Base-by-base conservation (phyloP, 2,329 filamentous ascomycete genomes). In the Botrytis tulipae region DNA sequence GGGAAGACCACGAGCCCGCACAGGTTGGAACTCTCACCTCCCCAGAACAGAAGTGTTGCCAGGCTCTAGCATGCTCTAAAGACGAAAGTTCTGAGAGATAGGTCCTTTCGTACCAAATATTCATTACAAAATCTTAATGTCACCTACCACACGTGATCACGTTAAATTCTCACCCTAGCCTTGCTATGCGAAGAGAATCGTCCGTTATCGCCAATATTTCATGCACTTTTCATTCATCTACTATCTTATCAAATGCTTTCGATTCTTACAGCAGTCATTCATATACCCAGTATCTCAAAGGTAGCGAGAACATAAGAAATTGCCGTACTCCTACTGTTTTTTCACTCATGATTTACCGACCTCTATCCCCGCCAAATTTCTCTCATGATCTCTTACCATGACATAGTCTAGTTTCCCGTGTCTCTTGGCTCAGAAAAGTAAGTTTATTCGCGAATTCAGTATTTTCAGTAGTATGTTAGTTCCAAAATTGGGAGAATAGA, bases 1-100 rank as follows among this genome's bases (percentile, higher is more conserved):
- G 1, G 4, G 1, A 2, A 29, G n/a, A 54, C 0, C 14, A 6
- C 51, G n/a, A 54, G 0, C 14, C 6, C 51, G 3, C n/a, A 29
- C 51, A 29, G 0, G 12, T 29, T 54, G 51, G 6, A 18, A 4
- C 16, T 51, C 22, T 4, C 25, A 37, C 7, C 8, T 37, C 35
- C 35, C 35, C 8, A 37, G 35, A 37, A 37, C 35, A 37, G 35
- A 37, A 9, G 35, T 37, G 3, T 9, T 37, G 35, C 35, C 35
- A 37, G 35, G 35, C 6, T 37, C 35, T 37, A 37, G 44, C 44
- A 46, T 46, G 44, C 44, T 46, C 44, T 18, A 3, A 46, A 18
- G 22, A 9, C 48, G 14, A 51, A n/a, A 6, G 48, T 14, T n/a
- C 48, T 51, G 20, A 48, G 10, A 48, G 48, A 10, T 51, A 14